Evolutionary conservation across 2,329 filamentous ascomycete genomes (phyloP), one percentile per base, ranked within the genome.

Genomic region (Ophiostoma populinum): DNA sequence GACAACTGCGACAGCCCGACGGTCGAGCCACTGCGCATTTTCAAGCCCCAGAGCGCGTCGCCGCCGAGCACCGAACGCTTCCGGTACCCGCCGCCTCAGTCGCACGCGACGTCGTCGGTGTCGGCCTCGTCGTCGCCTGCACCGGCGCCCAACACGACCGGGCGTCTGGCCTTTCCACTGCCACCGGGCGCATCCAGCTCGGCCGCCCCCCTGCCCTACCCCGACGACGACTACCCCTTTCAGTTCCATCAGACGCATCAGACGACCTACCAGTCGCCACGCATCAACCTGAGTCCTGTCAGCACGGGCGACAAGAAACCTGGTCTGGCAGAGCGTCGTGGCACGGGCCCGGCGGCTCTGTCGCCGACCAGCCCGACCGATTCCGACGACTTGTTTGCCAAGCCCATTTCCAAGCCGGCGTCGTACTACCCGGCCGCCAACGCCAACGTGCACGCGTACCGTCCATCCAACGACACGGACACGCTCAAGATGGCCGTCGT

Each of bases 21-120:
- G 13, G 70, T 92, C 46, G 80, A 80, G 48, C 85, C 85, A 40
- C 57, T 93, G 56, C 73, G 82, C 49, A 92, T 92, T 53, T 77
- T 76, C 60, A 92, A 92, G 55, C 73, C 76, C 38, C 70, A 74
- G 47, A 79, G 75, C 39, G 69, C 75, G 21, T 64, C 64, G 35
- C 71, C 71, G 36, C 51, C 55, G 11, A n/a, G 22, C 20, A 49
- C 51, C 37, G 59, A 61, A 36, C 56, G 58, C 43, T 65, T 62
- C 52, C 61, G 58, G 48, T 71, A 69, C 48, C 66, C 64, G 37
- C 57, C 60, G 20, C 63, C 64, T n/a, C n/a, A n/a, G n/a, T n/a
- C n/a, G n/a, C n/a, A n/a, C n/a, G n/a, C n/a, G n/a, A n/a, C n/a
- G n/a, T n/a, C n/a, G n/a, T n/a, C n/a, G n/a, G n/a, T n/a, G n/a